Evolutionary conservation across 2,329 filamentous ascomycete species (phyloP).

Genomic region (Spiromastix sp.): DNA sequence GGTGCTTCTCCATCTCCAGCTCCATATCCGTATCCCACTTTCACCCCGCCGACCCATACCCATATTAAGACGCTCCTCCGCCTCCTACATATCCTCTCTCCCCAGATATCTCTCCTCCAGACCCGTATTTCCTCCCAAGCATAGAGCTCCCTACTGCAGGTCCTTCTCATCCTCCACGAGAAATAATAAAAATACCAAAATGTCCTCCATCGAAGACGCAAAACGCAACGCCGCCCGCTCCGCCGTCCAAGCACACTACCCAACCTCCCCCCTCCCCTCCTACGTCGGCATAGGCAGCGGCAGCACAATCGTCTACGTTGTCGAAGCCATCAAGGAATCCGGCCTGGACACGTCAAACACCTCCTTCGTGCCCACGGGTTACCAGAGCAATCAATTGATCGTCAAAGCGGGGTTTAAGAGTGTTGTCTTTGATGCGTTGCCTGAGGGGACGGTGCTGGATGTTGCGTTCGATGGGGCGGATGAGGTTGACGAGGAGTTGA

Average conservation of each 20-base stretch:
- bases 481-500: conserved; percentile 88
- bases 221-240: conserved; percentile 50
- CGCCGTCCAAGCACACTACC: conserved; percentile 52
- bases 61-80: too few species aligned
- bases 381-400: conserved; percentile 81
- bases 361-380: conserved; percentile 85
- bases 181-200: too few species aligned
- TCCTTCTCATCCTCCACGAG: too few species aligned
- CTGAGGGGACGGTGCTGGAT: conserved; percentile 57
- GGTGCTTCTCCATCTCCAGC: too few species aligned
- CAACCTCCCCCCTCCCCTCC: conserved; percentile 45
- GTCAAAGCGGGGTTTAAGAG: conserved; percentile 65
- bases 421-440: conserved; percentile 66
- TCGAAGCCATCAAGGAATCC: conserved; percentile 50
- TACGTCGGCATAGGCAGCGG: conserved; percentile 58
- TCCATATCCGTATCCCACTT: too few species aligned
- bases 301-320: conserved; percentile 57
- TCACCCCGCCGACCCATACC: too few species aligned
- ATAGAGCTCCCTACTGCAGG: too few species aligned
- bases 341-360: conserved; percentile 45
- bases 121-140: too few species aligned
- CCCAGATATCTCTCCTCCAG: too few species aligned
- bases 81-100: too few species aligned
- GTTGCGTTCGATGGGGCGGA: conserved; percentile 95
- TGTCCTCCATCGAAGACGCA: conserved; percentile 42